Percentiles rank a stretch among this genome's conserved stretches.
Evolutionary conservation across 202 grass and related monocot genomes (phyloP).

Genomic region (Carex arenaria): DNA sequence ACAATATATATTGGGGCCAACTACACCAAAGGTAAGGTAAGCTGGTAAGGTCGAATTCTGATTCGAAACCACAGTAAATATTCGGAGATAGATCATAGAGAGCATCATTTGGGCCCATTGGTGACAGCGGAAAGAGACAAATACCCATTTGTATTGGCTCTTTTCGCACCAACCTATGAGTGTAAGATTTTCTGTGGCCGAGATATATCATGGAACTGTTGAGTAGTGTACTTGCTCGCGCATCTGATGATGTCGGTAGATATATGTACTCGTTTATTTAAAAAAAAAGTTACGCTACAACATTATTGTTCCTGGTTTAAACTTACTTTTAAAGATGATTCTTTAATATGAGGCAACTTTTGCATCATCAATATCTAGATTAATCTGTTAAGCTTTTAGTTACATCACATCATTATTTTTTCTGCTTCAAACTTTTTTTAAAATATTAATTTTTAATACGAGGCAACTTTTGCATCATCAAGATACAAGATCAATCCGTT

Average conservation of each 20-base stretch:
- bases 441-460: too few species aligned
- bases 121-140: not conserved
- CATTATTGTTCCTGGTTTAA: too few species aligned
- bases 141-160: not conserved
- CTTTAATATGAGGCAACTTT: too few species aligned
- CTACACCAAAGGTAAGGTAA: not conserved
- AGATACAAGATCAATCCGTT: too few species aligned
- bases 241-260: not conserved
- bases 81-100: not conserved
- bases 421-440: too few species aligned
- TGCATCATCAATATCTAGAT: too few species aligned
- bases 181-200: not conserved
- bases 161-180: not conserved
- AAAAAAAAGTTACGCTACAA: too few species aligned
- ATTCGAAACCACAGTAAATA: not conserved
- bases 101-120: not conserved
- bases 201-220: not conserved
- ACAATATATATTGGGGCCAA: not conserved
- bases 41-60: not conserved
- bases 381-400: too few species aligned
- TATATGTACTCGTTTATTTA: not conserved
- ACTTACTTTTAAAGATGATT: too few species aligned
- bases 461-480: too few species aligned
- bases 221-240: not conserved
- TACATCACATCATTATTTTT: too few species aligned